Percentiles rank a stretch among this genome's conserved stretches.
Evolutionary conservation across 129 eudicot genomes (phyloP).

Genomic region (Heracleum sosnowskyi): DNA sequence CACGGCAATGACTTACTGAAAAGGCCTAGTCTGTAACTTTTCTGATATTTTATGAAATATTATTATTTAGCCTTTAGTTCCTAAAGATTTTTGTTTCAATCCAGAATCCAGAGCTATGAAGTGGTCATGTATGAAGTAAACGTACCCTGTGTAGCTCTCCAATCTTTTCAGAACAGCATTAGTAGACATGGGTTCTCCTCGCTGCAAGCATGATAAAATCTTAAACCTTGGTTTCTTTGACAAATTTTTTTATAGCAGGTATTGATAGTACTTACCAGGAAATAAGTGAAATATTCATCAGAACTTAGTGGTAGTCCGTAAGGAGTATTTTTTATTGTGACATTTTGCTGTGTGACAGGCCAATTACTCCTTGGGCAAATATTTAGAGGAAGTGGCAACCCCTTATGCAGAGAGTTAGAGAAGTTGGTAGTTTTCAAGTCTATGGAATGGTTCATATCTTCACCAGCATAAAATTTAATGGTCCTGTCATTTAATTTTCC

Average conservation of each 20-base stretch:
- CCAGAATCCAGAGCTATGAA: background rate
- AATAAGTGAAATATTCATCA: constrained; percentile 20
- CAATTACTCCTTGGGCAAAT: constrained; percentile 9
- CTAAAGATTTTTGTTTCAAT: background rate
- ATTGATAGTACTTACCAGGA: constrained; percentile 17
- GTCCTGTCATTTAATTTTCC: background rate
- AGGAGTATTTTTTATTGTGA: constrained; percentile 11
- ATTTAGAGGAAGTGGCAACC: background rate
- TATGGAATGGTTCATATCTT: constrained; percentile 3
- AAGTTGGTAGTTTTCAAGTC: background rate
- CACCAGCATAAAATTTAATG: background rate
- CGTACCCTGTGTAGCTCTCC: constrained; percentile 15
- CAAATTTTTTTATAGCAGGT: background rate
- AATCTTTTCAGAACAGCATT: constrained; percentile 12
- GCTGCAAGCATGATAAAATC: constrained; percentile 5
- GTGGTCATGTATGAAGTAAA: background rate
- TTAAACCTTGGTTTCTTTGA: background rate
- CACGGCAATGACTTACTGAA: background rate
- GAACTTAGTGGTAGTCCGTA: constrained; percentile 14
- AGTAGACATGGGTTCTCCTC: constrained; percentile 17
- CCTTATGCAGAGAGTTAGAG: background rate
- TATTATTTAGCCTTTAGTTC: background rate
- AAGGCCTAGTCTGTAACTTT: background rate
- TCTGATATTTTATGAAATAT: background rate
- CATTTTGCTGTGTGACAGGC: constrained; percentile 8